A percentile compares a stretch with the other conserved stretches of the same genome.
Conservation (phyloP, 2,329 filamentous ascomycete genomes). For the Didymella keratinophila region DNA sequence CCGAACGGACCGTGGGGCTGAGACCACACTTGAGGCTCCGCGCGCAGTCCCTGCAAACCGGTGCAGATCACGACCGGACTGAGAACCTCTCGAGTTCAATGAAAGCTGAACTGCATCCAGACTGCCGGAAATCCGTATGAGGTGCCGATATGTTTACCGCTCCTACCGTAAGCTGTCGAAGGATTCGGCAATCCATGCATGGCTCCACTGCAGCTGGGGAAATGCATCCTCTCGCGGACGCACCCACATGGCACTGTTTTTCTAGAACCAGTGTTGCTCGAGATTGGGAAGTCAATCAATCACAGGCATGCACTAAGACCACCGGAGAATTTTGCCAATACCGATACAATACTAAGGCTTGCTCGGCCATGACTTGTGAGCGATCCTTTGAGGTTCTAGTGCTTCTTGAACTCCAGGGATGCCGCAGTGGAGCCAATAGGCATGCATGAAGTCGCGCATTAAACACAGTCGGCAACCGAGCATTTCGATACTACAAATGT, state of each 20-base stretch:
- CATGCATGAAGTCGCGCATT: conserved; percentile 3
- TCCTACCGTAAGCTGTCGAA: background rate
- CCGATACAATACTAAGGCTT: background rate
- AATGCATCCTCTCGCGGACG: background rate
- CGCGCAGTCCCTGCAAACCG: background rate
- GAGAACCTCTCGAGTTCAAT: background rate
- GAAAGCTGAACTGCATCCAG: background rate
- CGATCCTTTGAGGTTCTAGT: conserved; percentile 4
- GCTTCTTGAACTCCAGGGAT: background rate
- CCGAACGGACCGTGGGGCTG: background rate
- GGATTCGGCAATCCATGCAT: background rate
- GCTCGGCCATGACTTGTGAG: background rate
- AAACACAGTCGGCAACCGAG: background rate
- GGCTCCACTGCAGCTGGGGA: background rate
- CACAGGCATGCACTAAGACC: background rate
- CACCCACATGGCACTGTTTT: no score
- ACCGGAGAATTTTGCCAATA: background rate
- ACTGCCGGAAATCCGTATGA: background rate
- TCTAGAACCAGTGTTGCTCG: background rate
- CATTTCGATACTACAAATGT: background rate
- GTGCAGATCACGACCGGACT: conserved; percentile 3
- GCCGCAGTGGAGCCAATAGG: background rate
- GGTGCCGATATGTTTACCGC: background rate
- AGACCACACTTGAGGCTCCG: background rate
- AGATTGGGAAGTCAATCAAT: background rate